Base-by-base conservation (phyloP, 176 grass and related monocot genomes). In the Triticum timopheevii region DNA sequence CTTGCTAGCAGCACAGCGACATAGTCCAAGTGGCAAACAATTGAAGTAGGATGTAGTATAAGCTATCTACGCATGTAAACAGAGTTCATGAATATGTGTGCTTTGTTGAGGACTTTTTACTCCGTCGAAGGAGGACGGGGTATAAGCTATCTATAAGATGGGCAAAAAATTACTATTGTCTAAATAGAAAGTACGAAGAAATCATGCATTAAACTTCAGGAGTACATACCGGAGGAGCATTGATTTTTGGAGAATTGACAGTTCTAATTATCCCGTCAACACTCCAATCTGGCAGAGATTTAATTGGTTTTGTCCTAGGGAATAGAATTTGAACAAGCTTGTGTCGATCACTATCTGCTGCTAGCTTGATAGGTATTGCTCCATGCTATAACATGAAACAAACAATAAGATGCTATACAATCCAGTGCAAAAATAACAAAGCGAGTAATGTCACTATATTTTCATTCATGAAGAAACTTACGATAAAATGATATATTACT, bases 291-390 rank as follows among this genome's bases (percentile, higher is more conserved):
- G 39, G 66, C 17, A 80, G 10, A 66, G 56, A 75, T 83, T 63
- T 9, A 35, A 87, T 56, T 39, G 81, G 83, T 64, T 61, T 79
- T 80, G 77, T 83, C 69, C 3, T 8, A 78, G 79, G 68, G 47
- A 91, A 85, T 13, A 88, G 34, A 76, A 85, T 85, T 85, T 91
- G 74, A 13, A 91, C 86, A 81, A 74, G 24, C 38, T 80, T 81
- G 65, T 30, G 76, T 69, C 61, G 40, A 65, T 50, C 59, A 33
- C 6, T 33, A 83, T 12, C 17, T 67, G 90, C 90, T 56, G 90
- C 86, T 23, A 77, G 19, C 82, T 81, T 15, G 23, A 88, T 88
- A 36, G 76, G 86, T 31, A 80, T 76, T 27, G 7, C 62, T 47
- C 82, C 81, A 59, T 28, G 15, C 86, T 88, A 68, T 88, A 68